Conservation (phyloP, 1,284 basidiomycete genomes). For the Sanguinoderma infundibulare region DNA sequence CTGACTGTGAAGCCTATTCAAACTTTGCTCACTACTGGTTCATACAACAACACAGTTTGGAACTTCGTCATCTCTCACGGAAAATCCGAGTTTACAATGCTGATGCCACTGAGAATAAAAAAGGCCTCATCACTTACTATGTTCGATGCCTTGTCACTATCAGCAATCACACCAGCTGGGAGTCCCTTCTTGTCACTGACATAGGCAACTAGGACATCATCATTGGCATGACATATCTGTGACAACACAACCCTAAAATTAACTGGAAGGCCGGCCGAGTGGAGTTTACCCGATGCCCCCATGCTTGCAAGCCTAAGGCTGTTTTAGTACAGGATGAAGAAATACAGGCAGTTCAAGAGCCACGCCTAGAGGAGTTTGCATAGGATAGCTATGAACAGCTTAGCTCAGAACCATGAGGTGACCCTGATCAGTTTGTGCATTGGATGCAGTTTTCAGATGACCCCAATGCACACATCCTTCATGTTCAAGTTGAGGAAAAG, state of each 20-base stretch:
- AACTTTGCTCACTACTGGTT: too few relatives aligned
- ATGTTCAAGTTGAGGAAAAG: not conserved
- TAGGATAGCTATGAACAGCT: not conserved
- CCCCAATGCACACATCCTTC: not conserved
- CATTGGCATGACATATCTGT: too few relatives aligned
- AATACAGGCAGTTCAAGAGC: not conserved
- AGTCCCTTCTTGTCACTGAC: not conserved
- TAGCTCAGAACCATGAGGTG: not conserved
- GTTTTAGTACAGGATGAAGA: too few relatives aligned
- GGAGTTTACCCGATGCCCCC: conserved; percentile 11
- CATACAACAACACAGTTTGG: too few relatives aligned
- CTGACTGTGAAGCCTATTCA: too few relatives aligned
- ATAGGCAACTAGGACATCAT: conserved; percentile 4
- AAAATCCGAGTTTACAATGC: too few relatives aligned
- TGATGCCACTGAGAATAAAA: too few relatives aligned
- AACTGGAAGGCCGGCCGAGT: conserved; percentile 1
- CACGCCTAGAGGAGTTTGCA: not conserved
- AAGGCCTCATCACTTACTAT: conserved; percentile 19
- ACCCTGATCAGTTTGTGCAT: not conserved
- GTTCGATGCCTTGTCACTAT: conserved; percentile 8
- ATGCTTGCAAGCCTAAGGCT: conserved; percentile 3
- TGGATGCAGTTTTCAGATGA: not conserved
- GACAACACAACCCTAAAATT: conserved; percentile 4
- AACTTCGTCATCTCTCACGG: too few relatives aligned
- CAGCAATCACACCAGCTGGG: not conserved